Evolutionary conservation across 257 asterid genomes (phyloP).

Genomic region (Nicotiana paniculata): DNA sequence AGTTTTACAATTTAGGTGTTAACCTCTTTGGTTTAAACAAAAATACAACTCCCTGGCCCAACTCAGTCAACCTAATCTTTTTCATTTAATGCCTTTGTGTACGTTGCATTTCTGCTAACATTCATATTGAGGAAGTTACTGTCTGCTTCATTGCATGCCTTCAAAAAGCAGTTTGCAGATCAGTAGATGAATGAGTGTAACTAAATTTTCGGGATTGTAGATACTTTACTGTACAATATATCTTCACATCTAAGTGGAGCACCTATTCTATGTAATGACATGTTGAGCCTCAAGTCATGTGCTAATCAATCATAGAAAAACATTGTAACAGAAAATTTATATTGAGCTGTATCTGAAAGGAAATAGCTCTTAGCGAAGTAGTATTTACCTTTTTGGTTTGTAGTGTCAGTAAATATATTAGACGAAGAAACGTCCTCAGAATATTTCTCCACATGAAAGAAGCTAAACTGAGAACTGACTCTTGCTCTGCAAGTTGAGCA

Average conservation of each 20-base stretch:
- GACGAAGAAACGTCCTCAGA: background rate
- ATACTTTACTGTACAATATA: background rate
- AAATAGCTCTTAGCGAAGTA: background rate
- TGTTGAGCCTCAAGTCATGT: background rate
- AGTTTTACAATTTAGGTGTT: background rate
- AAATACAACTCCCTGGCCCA: background rate
- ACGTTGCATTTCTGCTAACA: background rate
- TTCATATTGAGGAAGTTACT: background rate
- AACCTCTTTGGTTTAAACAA: background rate
- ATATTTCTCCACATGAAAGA: background rate
- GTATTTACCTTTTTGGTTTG: background rate
- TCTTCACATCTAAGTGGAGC: background rate
- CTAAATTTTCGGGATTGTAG: background rate
- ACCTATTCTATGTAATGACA: background rate
- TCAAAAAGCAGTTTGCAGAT: background rate
- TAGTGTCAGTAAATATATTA: background rate
- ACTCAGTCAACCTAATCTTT: background rate
- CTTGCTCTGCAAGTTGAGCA: conserved; percentile 3
- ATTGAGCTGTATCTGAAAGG: background rate
- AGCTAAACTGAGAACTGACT: background rate
- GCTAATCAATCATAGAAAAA: background rate
- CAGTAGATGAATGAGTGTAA: background rate
- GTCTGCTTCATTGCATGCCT: background rate
- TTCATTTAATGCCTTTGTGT: background rate
- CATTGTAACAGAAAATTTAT: background rate